A percentile compares a stretch with the other conserved stretches of the same genome.
phyloP scores from a whole-genome alignment of 2,329 filamentous ascomycete genomes.

The Colletotrichum gloeosporioides region DNA sequence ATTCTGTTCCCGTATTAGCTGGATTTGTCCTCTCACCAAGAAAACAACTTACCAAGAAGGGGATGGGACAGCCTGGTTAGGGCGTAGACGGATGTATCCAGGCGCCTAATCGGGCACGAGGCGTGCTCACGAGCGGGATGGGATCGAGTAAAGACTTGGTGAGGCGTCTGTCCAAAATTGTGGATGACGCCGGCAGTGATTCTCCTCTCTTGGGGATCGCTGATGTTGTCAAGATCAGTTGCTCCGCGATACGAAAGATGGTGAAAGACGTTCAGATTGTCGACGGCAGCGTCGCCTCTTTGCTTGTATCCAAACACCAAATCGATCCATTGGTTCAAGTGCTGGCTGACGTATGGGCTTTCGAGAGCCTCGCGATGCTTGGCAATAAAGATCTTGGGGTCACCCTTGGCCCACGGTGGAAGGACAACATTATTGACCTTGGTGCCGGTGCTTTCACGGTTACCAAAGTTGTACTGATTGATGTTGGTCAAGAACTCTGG shows the following conservation, averaged over 20 bases:
- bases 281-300: slow-evolving; percentile 87
- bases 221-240: slow-evolving; percentile 89
- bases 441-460: slow-evolving; percentile 79
- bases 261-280: slow-evolving; percentile 94
- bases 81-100: slow-evolving; percentile 80
- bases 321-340: slow-evolving; percentile 95
- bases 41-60: slow-evolving; percentile 62
- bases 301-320: slow-evolving; percentile 95
- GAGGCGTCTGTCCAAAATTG: slow-evolving; percentile 97
- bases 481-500: slow-evolving; percentile 94
- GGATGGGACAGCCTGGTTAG: slow-evolving; percentile 81
- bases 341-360: slow-evolving; percentile 87
- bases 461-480: slow-evolving; percentile 93
- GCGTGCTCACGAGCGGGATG: slow-evolving; percentile 79
- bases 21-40: no score
- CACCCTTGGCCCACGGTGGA: slow-evolving; percentile 97
- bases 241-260: slow-evolving; percentile 94
- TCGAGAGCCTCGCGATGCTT: slow-evolving; percentile 97
- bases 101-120: slow-evolving; percentile 66
- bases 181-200: slow-evolving; percentile 96
- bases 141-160: slow-evolving; percentile 86
- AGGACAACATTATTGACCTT: slow-evolving; percentile 85
- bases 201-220: slow-evolving; percentile 83
- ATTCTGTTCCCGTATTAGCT: slow-evolving; percentile 46
- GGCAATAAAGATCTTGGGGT: slow-evolving; percentile 92